Evolutionary conservation across 2,329 filamentous ascomycete species (phyloP).

Genomic region (Stachybotrys echinatus): DNA sequence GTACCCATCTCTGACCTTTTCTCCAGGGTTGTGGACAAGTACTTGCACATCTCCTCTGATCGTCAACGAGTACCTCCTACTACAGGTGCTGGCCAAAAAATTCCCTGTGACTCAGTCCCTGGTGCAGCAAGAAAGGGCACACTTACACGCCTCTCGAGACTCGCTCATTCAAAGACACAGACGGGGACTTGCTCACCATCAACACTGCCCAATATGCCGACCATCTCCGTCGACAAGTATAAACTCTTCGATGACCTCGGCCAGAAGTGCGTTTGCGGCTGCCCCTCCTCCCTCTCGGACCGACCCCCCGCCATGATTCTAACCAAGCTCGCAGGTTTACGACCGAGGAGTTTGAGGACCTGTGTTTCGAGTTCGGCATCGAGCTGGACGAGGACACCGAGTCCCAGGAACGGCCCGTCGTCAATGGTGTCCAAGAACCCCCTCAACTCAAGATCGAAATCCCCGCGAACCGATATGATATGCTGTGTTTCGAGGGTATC

Average conservation of each 20-base stretch:
- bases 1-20: constrained; percentile 2
- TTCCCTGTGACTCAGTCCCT: constrained; percentile 32
- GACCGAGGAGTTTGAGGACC: constrained; percentile 89
- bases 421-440: constrained; percentile 76
- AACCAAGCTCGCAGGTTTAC: constrained; percentile 58
- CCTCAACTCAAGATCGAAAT: constrained; percentile 98
- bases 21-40: neutral
- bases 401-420: constrained; percentile 64
- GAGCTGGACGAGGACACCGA: constrained; percentile 96
- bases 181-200: neutral
- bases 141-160: too few species aligned
- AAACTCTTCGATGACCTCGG: constrained; percentile 91
- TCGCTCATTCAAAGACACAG: too few species aligned
- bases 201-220: constrained; percentile 65
- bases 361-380: constrained; percentile 98
- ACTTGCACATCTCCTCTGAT: neutral
- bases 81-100: constrained; percentile 19
- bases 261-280: constrained; percentile 56
- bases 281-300: constrained; percentile 10
- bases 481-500: constrained; percentile 97
- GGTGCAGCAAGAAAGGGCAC: too few species aligned
- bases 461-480: constrained; percentile 87
- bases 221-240: constrained; percentile 93
- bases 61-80: neutral
- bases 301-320: constrained; percentile 6